Base-by-base conservation (phyloP, 495 filamentous ascomycete species). In the Thermochaetoides thermophila region DNA sequence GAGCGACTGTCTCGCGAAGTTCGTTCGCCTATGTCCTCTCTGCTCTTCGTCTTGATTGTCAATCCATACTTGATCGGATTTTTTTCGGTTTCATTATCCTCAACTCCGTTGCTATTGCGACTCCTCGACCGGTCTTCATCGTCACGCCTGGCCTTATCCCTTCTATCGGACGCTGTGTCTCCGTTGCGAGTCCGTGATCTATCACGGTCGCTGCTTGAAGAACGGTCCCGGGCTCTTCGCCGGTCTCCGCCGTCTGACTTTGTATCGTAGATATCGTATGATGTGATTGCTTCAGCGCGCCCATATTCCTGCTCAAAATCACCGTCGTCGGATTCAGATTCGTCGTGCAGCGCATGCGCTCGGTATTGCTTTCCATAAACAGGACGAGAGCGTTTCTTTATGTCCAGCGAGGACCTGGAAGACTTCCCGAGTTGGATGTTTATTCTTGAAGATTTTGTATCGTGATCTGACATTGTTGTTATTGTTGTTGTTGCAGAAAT, bases 31-130 rank as follows among this genome's bases (percentile, higher is more conserved):
- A 27, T 25, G 2, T 37, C 29, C 11, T 22, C 35, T 15, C 5
- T 15, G 21, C 26, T 4, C 29, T 51, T 56, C 46, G 52, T 56
- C 23, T 55, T 55, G 36, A 57, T 47, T n/a, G 48, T 61, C 29
- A 66, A 45, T 1, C 62, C 62, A 54, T 56, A 66, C 40, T 60
- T 59, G 29, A 56, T 41, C 13, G 56, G 36, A 29, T 56, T 52
- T 14, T 56, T 46, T 12, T 53, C 35, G 7, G 51, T 26, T 39
- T 57, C 61, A 44, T 61, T 40, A 51, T 57, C 40, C 10, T 21
- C 28, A 14, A 17, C 18, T 15, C 28, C 31, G n/a, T 35, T 17
- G 30, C 18, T 19, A 22, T 28, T 12, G 12, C 17, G 1, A 8
- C 21, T 1, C 4, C 12, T 12, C 12, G 23, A 9, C 2, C 15